These are phyloP conservation scores for Letharia columbiana DNA, from an alignment of 495 filamentous ascomycete genomes.

Conservation along the genomic window DNA sequence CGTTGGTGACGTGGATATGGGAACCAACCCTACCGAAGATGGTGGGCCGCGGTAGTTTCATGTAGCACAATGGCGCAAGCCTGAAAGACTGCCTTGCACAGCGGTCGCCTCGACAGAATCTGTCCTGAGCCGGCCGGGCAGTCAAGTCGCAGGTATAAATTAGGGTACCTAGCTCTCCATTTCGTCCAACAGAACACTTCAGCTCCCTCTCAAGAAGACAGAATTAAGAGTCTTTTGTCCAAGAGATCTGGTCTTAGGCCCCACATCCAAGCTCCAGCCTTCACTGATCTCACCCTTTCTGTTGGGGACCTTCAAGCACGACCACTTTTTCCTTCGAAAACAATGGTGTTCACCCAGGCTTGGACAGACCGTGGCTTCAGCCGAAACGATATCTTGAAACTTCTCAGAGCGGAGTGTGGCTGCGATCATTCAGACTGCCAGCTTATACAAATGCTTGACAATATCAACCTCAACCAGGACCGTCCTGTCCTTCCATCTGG, in stretches of 20 bases:
- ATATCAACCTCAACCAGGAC: background rate
- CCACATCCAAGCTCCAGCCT: background rate
- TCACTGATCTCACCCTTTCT: background rate
- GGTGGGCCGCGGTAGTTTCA: background rate
- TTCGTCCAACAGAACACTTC: background rate
- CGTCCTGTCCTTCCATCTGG: background rate
- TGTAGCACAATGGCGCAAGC: background rate
- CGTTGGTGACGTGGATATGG: background rate
- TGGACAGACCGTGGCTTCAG: background rate
- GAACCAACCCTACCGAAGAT: background rate
- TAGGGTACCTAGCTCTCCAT: background rate
- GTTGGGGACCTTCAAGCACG: background rate
- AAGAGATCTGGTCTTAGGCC: background rate
- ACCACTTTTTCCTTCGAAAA: background rate
- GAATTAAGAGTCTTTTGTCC: background rate
- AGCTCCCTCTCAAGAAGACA: background rate
- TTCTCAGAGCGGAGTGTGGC: background rate
- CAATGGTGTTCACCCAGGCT: background rate
- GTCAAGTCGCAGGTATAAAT: background rate
- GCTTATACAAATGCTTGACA: background rate
- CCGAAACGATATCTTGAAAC: background rate
- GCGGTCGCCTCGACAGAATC: background rate
- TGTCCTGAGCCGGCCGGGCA: background rate
- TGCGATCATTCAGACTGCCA: background rate
- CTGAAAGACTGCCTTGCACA: background rate